phyloP scores from a whole-genome alignment of 768 basidiomycete species.

The Serendipita sp. region DNA sequence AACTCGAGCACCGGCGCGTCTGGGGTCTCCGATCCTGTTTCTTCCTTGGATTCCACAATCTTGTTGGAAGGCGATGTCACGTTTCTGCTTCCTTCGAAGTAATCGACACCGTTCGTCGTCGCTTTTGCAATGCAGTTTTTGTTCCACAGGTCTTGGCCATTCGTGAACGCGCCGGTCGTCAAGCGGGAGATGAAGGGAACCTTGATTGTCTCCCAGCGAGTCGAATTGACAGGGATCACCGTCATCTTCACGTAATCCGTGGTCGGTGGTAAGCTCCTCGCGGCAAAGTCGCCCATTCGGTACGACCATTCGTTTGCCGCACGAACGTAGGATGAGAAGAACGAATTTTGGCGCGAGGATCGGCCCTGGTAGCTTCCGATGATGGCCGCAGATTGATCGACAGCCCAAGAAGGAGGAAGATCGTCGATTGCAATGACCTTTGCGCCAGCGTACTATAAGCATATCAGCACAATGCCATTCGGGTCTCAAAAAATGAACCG shows the following conservation, averaged over 20 bases:
- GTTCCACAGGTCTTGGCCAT: constrained; percentile 31
- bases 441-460: constrained; percentile 31
- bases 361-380: constrained; percentile 39
- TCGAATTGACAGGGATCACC: constrained; percentile 28
- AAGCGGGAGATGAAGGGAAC: constrained; percentile 45
- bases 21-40: background rate
- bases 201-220: constrained; percentile 32
- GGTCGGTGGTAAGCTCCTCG: constrained; percentile 34
- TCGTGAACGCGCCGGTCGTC: constrained; percentile 33
- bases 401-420: constrained; percentile 32
- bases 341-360: constrained; percentile 25
- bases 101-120: constrained; percentile 31
- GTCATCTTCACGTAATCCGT: constrained; percentile 33
- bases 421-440: constrained; percentile 40
- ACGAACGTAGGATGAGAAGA: constrained; percentile 23
- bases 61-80: background rate
- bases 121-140: constrained; percentile 36
- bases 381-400: constrained; percentile 35
- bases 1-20: background rate
- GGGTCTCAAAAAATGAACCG: background rate
- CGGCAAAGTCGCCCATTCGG: constrained; percentile 32
- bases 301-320: constrained; percentile 19
- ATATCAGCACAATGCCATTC: constrained; percentile 9
- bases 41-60: background rate
- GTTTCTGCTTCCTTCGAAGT: constrained; percentile 12